These are phyloP conservation scores for Penicillium steckii DNA, from an alignment of 495 filamentous ascomycete genomes.

Conservation along the genomic window DNA sequence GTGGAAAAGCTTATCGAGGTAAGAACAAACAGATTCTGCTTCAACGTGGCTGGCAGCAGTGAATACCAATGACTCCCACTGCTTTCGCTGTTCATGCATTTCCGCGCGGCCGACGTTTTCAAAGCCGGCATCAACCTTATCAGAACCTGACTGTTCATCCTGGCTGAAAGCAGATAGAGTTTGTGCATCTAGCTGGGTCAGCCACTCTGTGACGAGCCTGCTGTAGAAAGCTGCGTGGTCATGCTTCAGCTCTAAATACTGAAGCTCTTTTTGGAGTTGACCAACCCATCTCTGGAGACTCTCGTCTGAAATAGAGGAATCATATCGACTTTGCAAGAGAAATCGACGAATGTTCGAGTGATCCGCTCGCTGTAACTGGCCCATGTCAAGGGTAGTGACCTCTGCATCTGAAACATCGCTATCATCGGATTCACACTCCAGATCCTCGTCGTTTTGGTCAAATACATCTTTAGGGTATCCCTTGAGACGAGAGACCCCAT, in stretches of 20 bases:
- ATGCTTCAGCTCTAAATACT: conserved; percentile 53
- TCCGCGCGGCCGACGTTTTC: conserved; percentile 43
- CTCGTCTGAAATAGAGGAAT: conserved; percentile 51
- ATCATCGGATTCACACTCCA: conserved; percentile 24
- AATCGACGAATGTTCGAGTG: conserved; percentile 49
- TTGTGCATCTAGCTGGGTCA: conserved; percentile 34
- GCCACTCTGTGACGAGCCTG: conserved; percentile 62
- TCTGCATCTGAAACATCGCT: conserved; percentile 13
- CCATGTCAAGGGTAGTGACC: conserved; percentile 11
- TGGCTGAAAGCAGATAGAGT: neutral
- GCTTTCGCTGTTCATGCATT: conserved; percentile 48
- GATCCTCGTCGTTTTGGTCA: conserved; percentile 35
- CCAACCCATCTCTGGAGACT: conserved; percentile 47
- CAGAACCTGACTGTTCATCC: conserved; percentile 9
- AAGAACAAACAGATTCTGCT: conserved; percentile 40
- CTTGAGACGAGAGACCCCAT: conserved; percentile 41
- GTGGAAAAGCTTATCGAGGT: conserved; percentile 54
- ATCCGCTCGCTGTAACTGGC: conserved; percentile 18
- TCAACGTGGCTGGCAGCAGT: conserved; percentile 43
- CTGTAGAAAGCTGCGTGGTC: conserved; percentile 63
- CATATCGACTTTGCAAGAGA: conserved; percentile 55
- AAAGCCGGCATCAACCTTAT: conserved; percentile 17
- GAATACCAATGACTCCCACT: conserved; percentile 62
- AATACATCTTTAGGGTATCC: conserved; percentile 36
- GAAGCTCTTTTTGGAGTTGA: conserved; percentile 48